Base-by-base conservation (phyloP, 2,329 filamentous ascomycete genomes). In the Akanthomyces uredinophilus region DNA sequence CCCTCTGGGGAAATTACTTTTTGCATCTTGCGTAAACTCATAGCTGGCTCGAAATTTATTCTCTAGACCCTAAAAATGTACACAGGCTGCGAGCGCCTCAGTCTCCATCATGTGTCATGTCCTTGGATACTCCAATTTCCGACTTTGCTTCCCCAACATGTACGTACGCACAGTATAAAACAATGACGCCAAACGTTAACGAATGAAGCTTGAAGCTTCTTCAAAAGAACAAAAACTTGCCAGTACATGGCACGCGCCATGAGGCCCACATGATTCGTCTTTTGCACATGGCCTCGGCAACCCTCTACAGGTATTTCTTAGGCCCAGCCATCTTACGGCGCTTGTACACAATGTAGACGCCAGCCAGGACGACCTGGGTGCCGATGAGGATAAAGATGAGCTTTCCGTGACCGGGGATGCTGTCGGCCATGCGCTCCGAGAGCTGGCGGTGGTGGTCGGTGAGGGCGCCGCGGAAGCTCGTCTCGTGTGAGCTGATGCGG, bases 271-370 rank as follows among this genome's bases (percentile, higher is more conserved):
- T 46, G 8, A 20, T 14, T 22, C 20, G n/a, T 24, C 7, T 39
- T 10, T 7, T 11, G 32, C 32, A 37, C 7, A 10, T 37, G 32
- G 29, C 16, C 22, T 5, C 41, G 13, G 7, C 29, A 13, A 35
- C 10, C 22, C 32, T 60, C 70, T 80, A 96, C 72, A 96, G 78
- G 75, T 92, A 97, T 78, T 97, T 97, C 83, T 96, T 96, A n/a
- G 91, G 91, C 74, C 87, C 85, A 66, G 81, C 86, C 44, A 84
- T 81, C 76, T 88, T 85, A 71, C 89, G 87, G 68, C 87, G 84
- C 83, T 96, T 96, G 77, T 96, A 96, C 63, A 87, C 72, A 43
- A 91, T 74, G 71, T 93, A 96, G 1, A 81, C 83, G 2, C 76
- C 85, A 0, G 85, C 85, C 37, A 96, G 78, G 66, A 92, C 72